Conservation (phyloP, 345 rosid genomes). For the Eucalyptus marginata region DNA sequence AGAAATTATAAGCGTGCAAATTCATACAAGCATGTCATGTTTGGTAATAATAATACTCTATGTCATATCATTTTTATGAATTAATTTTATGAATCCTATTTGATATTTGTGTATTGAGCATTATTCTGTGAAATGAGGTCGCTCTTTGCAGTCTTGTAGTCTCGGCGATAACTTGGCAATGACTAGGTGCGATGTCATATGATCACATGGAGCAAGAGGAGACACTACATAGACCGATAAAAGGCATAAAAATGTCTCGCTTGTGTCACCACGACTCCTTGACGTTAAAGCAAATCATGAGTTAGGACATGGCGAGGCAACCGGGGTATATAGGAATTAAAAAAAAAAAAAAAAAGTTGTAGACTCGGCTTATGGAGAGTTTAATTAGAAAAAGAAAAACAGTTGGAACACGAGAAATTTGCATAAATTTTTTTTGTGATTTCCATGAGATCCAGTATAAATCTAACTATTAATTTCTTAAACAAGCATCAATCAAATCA, state of each 20-base stretch:
- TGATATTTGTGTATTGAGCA: not conserved
- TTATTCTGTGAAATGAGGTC: not conserved
- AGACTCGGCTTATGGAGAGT: not conserved
- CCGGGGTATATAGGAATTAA: not conserved
- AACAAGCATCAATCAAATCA: not conserved
- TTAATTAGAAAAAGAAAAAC: not conserved
- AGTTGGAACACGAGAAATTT: not conserved
- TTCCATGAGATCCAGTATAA: not conserved
- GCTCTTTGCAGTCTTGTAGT: not conserved
- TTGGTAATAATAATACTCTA: not conserved
- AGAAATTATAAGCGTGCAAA: not conserved
- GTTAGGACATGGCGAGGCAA: not conserved
- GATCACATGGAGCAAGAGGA: not conserved
- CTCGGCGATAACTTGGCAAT: not conserved
- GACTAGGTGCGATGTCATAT: not conserved
- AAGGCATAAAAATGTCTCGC: not conserved
- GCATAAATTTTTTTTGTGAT: not conserved
- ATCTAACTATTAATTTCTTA: not conserved
- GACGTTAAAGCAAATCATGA: not conserved
- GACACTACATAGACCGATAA: not conserved
- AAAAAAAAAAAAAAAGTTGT: not conserved
- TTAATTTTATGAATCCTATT: not conserved
- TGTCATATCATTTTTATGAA: not conserved
- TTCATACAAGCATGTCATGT: not conserved
- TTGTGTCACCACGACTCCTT: not conserved